A percentile compares a stretch with the other conserved stretches of the same genome.
Evolutionary conservation across 192 early-diverging fungal genomes (phyloP).

Genomic region (Podila epigama): DNA sequence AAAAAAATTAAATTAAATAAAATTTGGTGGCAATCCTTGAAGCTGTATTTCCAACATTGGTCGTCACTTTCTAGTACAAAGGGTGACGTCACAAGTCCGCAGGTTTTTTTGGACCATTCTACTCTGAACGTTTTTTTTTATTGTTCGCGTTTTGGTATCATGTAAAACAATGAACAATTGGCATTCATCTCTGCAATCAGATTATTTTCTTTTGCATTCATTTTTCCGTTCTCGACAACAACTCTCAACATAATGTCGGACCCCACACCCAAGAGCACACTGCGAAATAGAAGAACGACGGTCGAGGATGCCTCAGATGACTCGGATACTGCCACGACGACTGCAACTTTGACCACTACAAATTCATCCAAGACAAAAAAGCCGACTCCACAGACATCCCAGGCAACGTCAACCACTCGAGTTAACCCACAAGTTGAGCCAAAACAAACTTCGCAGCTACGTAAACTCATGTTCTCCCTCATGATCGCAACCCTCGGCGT

Average conservation of each 20-base stretch:
- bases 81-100: too few relatives aligned
- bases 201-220: neutral
- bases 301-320: conserved; percentile 40
- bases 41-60: too few relatives aligned
- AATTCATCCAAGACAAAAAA: conserved; percentile 13
- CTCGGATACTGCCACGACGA: conserved; percentile 33
- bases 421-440: neutral
- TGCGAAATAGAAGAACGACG: conserved; percentile 39
- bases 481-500: conserved; percentile 26
- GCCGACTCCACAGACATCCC: neutral
- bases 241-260: neutral
- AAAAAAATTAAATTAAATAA: too few relatives aligned
- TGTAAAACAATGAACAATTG: neutral
- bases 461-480: conserved; percentile 21
- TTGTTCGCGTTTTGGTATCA: too few relatives aligned
- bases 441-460: conserved; percentile 2
- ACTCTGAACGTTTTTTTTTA: too few relatives aligned
- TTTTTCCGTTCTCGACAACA: neutral
- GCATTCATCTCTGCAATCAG: neutral
- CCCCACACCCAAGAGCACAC: neutral
- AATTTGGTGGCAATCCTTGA: too few relatives aligned
- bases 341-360: neutral
- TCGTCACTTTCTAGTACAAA: too few relatives aligned
- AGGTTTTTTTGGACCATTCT: too few relatives aligned
- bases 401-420: conserved; percentile 2